phyloP scores from a whole-genome alignment of 2,329 filamentous ascomycete genomes.

The Scedosporium aurantiacum region DNA sequence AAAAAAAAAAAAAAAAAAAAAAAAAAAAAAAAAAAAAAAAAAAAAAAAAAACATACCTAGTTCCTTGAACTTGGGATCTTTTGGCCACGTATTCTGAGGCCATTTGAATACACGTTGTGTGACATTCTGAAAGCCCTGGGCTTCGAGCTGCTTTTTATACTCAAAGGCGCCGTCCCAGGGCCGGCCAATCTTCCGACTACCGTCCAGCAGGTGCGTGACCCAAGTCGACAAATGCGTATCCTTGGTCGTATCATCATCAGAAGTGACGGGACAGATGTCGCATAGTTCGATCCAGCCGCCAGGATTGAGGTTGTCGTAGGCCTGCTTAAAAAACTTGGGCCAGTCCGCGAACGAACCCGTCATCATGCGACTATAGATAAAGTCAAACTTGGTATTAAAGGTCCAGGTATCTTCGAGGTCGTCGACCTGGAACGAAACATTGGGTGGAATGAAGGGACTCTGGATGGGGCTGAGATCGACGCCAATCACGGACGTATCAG shows the following conservation, averaged over 20 bases:
- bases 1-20: too few relatives aligned
- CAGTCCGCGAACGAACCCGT: slow-evolving; percentile 17
- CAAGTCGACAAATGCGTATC: too few relatives aligned
- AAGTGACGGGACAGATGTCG: slow-evolving; percentile 22
- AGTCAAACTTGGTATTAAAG: slow-evolving; percentile 26
- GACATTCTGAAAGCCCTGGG: slow-evolving; percentile 34
- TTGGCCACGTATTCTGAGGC: slow-evolving; percentile 41
- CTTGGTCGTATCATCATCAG: too few relatives aligned
- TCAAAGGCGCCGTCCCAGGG: too few relatives aligned
- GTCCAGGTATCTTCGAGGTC: slow-evolving; percentile 30
- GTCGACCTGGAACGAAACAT: slow-evolving; percentile 36
- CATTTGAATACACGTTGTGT: slow-evolving; percentile 35
- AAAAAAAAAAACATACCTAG: slow-evolving; percentile 27
- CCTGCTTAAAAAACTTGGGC: slow-evolving; percentile 24
- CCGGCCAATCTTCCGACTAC: too few relatives aligned
- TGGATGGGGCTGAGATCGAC: slow-evolving; percentile 33
- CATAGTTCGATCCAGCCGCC: slow-evolving; percentile 33
- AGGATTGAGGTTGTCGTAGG: slow-evolving; percentile 21
- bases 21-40: too few relatives aligned
- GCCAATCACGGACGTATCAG: slow-evolving; percentile 18
- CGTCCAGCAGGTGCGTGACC: too few relatives aligned
- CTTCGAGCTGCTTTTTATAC: slow-evolving; percentile 7
- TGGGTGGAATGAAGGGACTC: slow-evolving; percentile 31
- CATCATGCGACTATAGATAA: slow-evolving; percentile 24
- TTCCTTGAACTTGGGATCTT: slow-evolving; percentile 38